Evolutionary conservation across 176 grass and related monocot species (phyloP).

Genomic region (Juncus inflexus): DNA sequence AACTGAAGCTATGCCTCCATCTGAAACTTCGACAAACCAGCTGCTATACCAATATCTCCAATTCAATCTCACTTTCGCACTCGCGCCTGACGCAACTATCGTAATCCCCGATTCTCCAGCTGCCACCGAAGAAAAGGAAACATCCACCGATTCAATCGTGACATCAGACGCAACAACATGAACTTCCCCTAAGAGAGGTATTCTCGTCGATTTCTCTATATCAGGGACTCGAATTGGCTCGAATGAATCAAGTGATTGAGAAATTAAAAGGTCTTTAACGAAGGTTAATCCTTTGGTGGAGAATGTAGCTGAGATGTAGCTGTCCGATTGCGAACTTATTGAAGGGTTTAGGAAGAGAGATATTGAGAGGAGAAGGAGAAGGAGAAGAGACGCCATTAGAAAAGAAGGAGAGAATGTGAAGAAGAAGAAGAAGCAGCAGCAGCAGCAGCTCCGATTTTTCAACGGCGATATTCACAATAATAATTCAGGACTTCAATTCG

Average conservation of each 20-base stretch:
- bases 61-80: constrained; percentile 58
- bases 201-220: constrained; percentile 52
- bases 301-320: constrained; percentile 64
- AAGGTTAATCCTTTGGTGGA: constrained; percentile 80
- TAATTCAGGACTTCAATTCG: too few species aligned
- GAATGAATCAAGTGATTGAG: constrained; percentile 47
- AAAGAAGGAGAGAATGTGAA: background rate
- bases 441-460: too few species aligned
- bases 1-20: constrained; percentile 68
- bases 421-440: too few species aligned
- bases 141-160: constrained; percentile 38
- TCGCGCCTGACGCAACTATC: constrained; percentile 62
- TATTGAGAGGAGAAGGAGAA: constrained; percentile 28
- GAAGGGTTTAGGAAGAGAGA: background rate
- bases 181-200: constrained; percentile 63
- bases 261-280: constrained; percentile 69
- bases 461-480: too few species aligned
- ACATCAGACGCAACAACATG: constrained; percentile 47
- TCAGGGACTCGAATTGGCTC: constrained; percentile 49
- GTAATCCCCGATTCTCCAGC: constrained; percentile 58
- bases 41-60: constrained; percentile 72
- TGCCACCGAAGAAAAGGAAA: constrained; percentile 42
- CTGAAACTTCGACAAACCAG: constrained; percentile 62
- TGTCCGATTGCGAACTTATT: constrained; percentile 7
- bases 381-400: constrained; percentile 20